phyloP scores from a whole-genome alignment of 441 rosid genomes.

The Arabidopsis hybrid region DNA sequence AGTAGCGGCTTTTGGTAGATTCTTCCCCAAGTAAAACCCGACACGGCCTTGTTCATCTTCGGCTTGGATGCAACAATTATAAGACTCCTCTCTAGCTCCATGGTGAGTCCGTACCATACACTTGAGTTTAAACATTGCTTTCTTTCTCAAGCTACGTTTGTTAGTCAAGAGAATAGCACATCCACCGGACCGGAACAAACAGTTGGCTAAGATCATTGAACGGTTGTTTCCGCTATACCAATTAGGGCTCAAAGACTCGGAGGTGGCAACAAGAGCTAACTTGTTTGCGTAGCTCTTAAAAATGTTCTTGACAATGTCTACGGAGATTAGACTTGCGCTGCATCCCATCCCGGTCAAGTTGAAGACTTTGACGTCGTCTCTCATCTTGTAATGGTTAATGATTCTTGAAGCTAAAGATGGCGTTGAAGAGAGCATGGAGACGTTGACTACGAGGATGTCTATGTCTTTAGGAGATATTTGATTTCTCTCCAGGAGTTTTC shows the following conservation, averaged over 20 bases:
- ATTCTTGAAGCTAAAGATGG: conserved; percentile 77
- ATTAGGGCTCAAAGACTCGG: conserved; percentile 82
- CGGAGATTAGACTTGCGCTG: conserved; percentile 84
- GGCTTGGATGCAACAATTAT: conserved; percentile 63
- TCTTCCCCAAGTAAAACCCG: conserved; percentile 72
- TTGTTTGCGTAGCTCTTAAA: conserved; percentile 61
- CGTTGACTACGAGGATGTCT: conserved; percentile 79
- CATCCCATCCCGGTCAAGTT: conserved; percentile 95
- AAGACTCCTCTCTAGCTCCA: conserved; percentile 80
- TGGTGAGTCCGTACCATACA: conserved; percentile 89
- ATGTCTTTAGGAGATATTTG: conserved; percentile 66
- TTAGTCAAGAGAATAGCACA: conserved; percentile 77
- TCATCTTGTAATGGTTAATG: conserved; percentile 77
- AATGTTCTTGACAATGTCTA: conserved; percentile 65
- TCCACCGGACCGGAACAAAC: conserved; percentile 88
- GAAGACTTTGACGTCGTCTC: conserved; percentile 71
- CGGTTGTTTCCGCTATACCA: conserved; percentile 83
- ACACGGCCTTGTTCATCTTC: conserved; percentile 74
- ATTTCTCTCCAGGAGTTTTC: conserved; percentile 61
- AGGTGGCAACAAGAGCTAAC: conserved; percentile 68
- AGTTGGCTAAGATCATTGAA: conserved; percentile 91
- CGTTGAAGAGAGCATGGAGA: conserved; percentile 66
- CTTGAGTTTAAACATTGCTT: conserved; percentile 71
- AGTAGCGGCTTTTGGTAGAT: conserved; percentile 81
- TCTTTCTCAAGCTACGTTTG: conserved; percentile 58